A percentile compares a stretch with the other conserved stretches of the same genome.
Evolutionary conservation across 768 basidiomycete genomes (phyloP).

Genomic region (Mycena maculata): DNA sequence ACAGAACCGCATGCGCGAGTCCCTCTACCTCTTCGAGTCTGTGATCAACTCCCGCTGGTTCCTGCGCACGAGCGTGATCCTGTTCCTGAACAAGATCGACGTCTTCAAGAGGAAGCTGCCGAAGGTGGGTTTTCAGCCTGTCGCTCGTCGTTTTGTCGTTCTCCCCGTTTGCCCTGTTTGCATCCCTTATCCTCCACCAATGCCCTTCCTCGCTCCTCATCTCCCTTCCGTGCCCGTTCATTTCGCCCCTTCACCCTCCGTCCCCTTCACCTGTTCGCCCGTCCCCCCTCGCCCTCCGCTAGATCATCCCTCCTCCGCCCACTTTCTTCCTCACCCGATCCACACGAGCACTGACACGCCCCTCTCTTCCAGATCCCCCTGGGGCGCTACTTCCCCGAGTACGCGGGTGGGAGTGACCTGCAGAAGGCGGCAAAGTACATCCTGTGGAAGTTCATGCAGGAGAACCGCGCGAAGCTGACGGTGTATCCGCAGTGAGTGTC

Average conservation of each 20-base stretch:
- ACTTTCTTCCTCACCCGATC: not conserved
- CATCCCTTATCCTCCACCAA: too few relatives aligned
- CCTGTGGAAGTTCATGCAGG: constrained; percentile 83
- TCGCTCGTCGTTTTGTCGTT: not conserved
- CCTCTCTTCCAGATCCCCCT: constrained; percentile 52
- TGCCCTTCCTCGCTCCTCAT: too few relatives aligned
- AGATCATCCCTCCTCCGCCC: too few relatives aligned
- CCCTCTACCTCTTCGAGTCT: constrained; percentile 78
- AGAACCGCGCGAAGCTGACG: constrained; percentile 73
- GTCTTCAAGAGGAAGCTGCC: constrained; percentile 71
- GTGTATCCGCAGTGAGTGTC: constrained; percentile 78
- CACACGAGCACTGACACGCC: not conserved
- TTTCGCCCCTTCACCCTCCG: too few relatives aligned
- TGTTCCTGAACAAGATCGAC: constrained; percentile 80
- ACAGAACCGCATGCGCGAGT: constrained; percentile 84
- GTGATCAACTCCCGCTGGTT: constrained; percentile 53
- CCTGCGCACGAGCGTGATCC: constrained; percentile 72
- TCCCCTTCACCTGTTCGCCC: too few relatives aligned
- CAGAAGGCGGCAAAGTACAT: constrained; percentile 86
- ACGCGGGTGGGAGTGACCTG: constrained; percentile 76
- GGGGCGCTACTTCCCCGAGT: constrained; percentile 73
- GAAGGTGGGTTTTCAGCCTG: constrained; percentile 30
- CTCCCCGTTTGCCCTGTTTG: not conserved
- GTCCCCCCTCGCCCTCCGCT: too few relatives aligned
- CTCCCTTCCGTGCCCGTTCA: too few relatives aligned